phyloP scores from a whole-genome alignment of 2,329 filamentous ascomycete species.

The Fusarium subtropicale region DNA sequence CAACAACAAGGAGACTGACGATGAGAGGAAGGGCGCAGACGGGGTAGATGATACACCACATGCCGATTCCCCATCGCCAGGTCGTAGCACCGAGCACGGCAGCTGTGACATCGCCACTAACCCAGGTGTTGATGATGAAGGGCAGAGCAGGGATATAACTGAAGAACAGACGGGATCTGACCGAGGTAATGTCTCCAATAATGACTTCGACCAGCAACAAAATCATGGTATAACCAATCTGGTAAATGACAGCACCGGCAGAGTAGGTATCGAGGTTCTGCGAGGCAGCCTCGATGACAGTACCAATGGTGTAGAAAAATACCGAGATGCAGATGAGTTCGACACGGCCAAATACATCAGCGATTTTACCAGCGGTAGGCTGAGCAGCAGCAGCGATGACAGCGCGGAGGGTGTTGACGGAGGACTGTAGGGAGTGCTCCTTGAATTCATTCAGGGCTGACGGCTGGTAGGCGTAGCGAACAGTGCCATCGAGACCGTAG shows the following conservation, averaged over 20 bases:
- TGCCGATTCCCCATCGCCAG: slow-evolving; percentile 74
- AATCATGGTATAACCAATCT: slow-evolving; percentile 72
- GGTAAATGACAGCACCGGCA: slow-evolving; percentile 70
- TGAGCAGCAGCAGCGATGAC: slow-evolving; percentile 71
- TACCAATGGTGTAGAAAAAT: slow-evolving; percentile 70
- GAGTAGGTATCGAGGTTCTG: slow-evolving; percentile 63
- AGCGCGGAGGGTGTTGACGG: slow-evolving; percentile 67
- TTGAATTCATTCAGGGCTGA: slow-evolving; percentile 63
- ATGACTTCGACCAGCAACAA: slow-evolving; percentile 73
- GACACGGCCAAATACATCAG: slow-evolving; percentile 72
- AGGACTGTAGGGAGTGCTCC: slow-evolving; percentile 67
- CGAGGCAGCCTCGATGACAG: slow-evolving; percentile 66
- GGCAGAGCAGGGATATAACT: slow-evolving; percentile 71
- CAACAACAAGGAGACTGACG: slow-evolving; percentile 62
- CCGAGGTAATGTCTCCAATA: slow-evolving; percentile 72
- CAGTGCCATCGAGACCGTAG: slow-evolving; percentile 70
- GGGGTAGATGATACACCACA: slow-evolving; percentile 73
- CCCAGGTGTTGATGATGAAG: slow-evolving; percentile 74
- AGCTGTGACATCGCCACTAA: slow-evolving; percentile 66
- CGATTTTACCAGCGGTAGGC: slow-evolving; percentile 70
- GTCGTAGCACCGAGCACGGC: slow-evolving; percentile 61
- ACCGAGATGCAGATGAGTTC: slow-evolving; percentile 68
- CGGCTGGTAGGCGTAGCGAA: slow-evolving; percentile 68
- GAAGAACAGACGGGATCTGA: slow-evolving; percentile 71
- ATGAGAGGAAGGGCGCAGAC: slow-evolving; percentile 68